Evolutionary conservation across 2,329 filamentous ascomycete genomes (phyloP).

Genomic region (Microdochium trichocladiopsis): DNA sequence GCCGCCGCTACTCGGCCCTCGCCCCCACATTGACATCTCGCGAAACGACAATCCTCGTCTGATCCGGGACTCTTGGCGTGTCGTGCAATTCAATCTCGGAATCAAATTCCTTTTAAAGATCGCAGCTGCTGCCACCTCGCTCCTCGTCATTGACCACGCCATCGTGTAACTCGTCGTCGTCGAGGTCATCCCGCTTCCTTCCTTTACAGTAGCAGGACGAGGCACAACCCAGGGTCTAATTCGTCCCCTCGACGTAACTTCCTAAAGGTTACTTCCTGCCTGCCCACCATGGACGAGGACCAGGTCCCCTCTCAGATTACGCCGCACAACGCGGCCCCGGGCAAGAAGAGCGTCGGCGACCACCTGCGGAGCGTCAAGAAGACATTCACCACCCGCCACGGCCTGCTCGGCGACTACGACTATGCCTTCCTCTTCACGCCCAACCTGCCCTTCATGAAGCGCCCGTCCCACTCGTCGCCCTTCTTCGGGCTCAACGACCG

Average conservation of each 20-base stretch:
- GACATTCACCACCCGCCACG: constrained; percentile 53
- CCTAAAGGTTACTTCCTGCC: too few relatives aligned
- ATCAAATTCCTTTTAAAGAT: too few relatives aligned
- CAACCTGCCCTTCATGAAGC: constrained; percentile 76
- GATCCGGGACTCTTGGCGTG: background rate
- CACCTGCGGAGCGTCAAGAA: constrained; percentile 24
- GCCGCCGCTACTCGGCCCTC: background rate
- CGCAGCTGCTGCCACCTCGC: too few relatives aligned
- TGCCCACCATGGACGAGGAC: constrained; percentile 50
- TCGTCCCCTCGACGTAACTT: background rate
- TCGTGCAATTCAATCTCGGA: too few relatives aligned
- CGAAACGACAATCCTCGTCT: background rate
- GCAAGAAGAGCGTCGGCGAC: constrained; percentile 21
- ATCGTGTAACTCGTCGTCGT: too few relatives aligned
- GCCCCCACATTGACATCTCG: background rate
- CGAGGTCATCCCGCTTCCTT: too few relatives aligned
- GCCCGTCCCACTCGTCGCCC: constrained; percentile 50
- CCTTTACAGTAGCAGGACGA: too few relatives aligned
- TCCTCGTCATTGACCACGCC: too few relatives aligned
- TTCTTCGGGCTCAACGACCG: constrained; percentile 80
- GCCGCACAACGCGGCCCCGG: constrained; percentile 23
- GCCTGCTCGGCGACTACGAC: constrained; percentile 80
- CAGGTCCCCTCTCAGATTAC: constrained; percentile 43
- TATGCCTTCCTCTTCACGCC: constrained; percentile 82
- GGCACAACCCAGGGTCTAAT: background rate